phyloP scores from a whole-genome alignment of 495 filamentous ascomycete genomes.

The Aspergillus conjunctus region DNA sequence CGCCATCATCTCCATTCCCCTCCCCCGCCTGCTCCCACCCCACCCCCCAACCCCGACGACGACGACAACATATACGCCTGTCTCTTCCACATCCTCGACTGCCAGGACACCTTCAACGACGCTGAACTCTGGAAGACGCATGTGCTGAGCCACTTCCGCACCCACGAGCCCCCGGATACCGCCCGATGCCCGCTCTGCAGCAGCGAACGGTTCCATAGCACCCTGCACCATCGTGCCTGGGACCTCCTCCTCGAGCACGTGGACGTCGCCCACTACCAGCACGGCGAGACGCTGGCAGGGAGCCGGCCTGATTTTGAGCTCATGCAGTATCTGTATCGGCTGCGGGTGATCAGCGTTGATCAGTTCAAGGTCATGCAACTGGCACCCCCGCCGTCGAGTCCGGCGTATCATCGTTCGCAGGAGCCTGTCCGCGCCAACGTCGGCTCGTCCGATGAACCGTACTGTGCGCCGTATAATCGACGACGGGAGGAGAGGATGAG shows the following conservation, averaged over 20 bases:
- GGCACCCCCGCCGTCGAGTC: conserved; percentile 45
- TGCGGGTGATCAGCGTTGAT: conserved; percentile 47
- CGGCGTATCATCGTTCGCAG: conserved; percentile 47
- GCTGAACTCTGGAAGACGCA: conserved; percentile 43
- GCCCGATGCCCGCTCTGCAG: conserved; percentile 47
- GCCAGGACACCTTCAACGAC: conserved; percentile 43
- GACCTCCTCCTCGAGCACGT: conserved; percentile 45
- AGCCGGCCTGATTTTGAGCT: conserved; percentile 48
- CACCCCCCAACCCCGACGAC: conserved; percentile 18
- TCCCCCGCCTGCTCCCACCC: conserved; percentile 10
- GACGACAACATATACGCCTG: conserved; percentile 35
- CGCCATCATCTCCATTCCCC: conserved; percentile 4
- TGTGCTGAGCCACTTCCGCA: conserved; percentile 47
- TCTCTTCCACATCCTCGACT: conserved; percentile 49
- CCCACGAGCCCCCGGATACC: conserved; percentile 38
- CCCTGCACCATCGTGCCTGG: conserved; percentile 36
- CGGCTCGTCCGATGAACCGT: conserved; percentile 49
- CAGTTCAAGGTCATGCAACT: conserved; percentile 51
- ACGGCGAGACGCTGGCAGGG: conserved; percentile 43
- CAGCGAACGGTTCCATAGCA: conserved; percentile 36
- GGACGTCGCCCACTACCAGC: conserved; percentile 39
- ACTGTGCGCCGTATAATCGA: conserved; percentile 49
- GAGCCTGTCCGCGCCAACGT: conserved; percentile 46
- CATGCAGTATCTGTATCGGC: conserved; percentile 48
- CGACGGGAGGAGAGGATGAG: conserved; percentile 47